These are phyloP conservation scores for Taphrina communis DNA, from an alignment of 1,139 yeast species.

Conservation along the genomic window DNA sequence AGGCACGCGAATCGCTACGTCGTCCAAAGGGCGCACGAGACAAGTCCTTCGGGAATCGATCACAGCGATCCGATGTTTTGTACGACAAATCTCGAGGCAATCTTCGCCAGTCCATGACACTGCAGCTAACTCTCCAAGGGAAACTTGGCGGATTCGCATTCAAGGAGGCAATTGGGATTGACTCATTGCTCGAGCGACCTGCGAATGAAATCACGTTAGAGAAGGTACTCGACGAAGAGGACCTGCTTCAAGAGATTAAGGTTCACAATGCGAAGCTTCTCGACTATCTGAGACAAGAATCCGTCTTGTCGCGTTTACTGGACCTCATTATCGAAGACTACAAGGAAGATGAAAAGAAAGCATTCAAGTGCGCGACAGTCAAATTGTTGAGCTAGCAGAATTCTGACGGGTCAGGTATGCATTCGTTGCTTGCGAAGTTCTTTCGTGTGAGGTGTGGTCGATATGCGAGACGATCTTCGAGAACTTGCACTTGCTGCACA, in stretches of 20 bases:
- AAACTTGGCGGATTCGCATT: constrained; percentile 32
- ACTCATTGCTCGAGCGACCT: constrained; percentile 69
- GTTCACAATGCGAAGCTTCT: constrained; percentile 81
- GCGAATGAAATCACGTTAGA: constrained; percentile 58
- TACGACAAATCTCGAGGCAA: background rate
- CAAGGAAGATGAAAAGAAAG: constrained; percentile 52
- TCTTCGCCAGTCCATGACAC: too few species aligned
- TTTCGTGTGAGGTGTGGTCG: constrained; percentile 94
- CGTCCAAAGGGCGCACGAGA: background rate
- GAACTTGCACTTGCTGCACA: constrained; percentile 65
- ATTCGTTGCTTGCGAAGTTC: constrained; percentile 85
- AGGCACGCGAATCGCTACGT: background rate
- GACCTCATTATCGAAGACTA: constrained; percentile 63
- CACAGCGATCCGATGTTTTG: constrained; percentile 15
- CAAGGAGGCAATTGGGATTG: constrained; percentile 53
- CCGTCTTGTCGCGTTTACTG: constrained; percentile 68
- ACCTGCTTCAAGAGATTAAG: constrained; percentile 78
- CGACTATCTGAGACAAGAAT: constrained; percentile 79
- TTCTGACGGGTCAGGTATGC: constrained; percentile 56
- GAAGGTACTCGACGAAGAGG: constrained; percentile 83
- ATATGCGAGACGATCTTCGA: constrained; percentile 90
- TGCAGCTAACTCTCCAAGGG: constrained; percentile 13
- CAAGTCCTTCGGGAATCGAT: background rate
- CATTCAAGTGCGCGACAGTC: constrained; percentile 50
- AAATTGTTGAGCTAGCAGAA: constrained; percentile 49